These are phyloP conservation scores for Cairneyella variabilis DNA, from an alignment of 495 filamentous ascomycete genomes.

Conservation along the genomic window DNA sequence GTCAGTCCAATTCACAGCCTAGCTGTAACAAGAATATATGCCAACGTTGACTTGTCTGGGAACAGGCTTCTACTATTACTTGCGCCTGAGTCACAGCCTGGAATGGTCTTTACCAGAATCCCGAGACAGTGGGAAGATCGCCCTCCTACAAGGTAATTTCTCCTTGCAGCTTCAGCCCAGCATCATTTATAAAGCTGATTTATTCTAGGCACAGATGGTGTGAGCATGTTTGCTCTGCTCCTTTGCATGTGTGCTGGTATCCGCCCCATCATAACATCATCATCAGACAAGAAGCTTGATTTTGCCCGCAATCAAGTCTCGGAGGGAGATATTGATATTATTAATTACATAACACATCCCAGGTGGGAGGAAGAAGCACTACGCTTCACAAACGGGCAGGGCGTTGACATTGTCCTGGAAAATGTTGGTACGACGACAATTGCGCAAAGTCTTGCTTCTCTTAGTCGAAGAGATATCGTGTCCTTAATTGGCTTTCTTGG, in stretches of 20 bases:
- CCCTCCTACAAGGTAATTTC: too few species aligned
- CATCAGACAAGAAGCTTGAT: conserved; percentile 60
- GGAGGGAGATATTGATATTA: conserved; percentile 56
- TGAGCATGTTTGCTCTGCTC: conserved; percentile 71
- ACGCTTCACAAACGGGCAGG: conserved; percentile 48
- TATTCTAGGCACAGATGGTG: conserved; percentile 56
- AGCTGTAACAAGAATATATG: too few species aligned
- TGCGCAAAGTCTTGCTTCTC: conserved; percentile 54
- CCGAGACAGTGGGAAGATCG: too few species aligned
- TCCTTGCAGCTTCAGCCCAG: too few species aligned
- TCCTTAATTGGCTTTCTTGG: conserved; percentile 54
- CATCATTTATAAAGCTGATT: too few species aligned
- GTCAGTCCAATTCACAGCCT: too few species aligned
- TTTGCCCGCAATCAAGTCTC: conserved; percentile 58
- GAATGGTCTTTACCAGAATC: too few species aligned
- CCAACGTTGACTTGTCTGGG: too few species aligned
- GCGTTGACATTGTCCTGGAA: conserved; percentile 68
- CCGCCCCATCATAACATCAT: conserved; percentile 53
- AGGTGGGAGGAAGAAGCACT: conserved; percentile 73
- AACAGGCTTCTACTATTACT: too few species aligned
- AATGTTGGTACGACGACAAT: conserved; percentile 60
- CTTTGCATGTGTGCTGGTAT: conserved; percentile 81
- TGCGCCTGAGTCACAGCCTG: too few species aligned
- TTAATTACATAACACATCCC: conserved; percentile 66
- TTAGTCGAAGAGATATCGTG: conserved; percentile 63